These are phyloP conservation scores for Keithomyces neogunnii DNA, from an alignment of 2,329 filamentous ascomycete species.

Conservation along the genomic window DNA sequence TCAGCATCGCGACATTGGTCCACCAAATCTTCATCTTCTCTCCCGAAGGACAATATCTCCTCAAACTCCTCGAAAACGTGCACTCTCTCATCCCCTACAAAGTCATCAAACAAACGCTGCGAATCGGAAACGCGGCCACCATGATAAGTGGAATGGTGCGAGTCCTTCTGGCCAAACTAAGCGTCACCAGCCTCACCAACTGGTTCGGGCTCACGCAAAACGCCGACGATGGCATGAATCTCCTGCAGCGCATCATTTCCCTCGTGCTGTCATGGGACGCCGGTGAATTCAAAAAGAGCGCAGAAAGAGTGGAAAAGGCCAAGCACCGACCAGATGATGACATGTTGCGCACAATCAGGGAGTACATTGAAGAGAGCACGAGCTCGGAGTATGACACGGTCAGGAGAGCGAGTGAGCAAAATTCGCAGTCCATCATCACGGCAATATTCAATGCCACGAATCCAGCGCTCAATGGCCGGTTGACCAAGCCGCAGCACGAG, in stretches of 20 bases:
- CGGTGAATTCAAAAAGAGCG: slow-evolving; percentile 57
- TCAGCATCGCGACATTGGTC: slow-evolving; percentile 61
- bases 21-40: slow-evolving; percentile 67
- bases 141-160: slow-evolving; percentile 73
- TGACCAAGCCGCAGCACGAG: slow-evolving; percentile 53
- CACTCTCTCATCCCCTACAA: slow-evolving; percentile 65
- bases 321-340: slow-evolving; percentile 50
- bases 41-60: slow-evolving; percentile 65
- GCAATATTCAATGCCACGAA: slow-evolving; percentile 53
- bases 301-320: slow-evolving; percentile 55
- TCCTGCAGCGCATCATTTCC: slow-evolving; percentile 69
- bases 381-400: slow-evolving; percentile 49
- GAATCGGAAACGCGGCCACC: slow-evolving; percentile 68
- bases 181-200: slow-evolving; percentile 65
- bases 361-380: slow-evolving; percentile 41
- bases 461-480: slow-evolving; percentile 31
- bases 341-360: slow-evolving; percentile 51
- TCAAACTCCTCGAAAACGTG: slow-evolving; percentile 61
- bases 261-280: slow-evolving; percentile 67
- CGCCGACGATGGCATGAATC: slow-evolving; percentile 71
- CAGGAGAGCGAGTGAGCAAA: slow-evolving; percentile 44
- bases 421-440: slow-evolving; percentile 52
- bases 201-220: slow-evolving; percentile 67
- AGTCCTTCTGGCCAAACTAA: slow-evolving; percentile 69
- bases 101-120: slow-evolving; percentile 63